Evolutionary conservation across 1,284 basidiomycete genomes (phyloP), one percentile per base, ranked within the genome.

Genomic region (Malassezia arunalokei): DNA sequence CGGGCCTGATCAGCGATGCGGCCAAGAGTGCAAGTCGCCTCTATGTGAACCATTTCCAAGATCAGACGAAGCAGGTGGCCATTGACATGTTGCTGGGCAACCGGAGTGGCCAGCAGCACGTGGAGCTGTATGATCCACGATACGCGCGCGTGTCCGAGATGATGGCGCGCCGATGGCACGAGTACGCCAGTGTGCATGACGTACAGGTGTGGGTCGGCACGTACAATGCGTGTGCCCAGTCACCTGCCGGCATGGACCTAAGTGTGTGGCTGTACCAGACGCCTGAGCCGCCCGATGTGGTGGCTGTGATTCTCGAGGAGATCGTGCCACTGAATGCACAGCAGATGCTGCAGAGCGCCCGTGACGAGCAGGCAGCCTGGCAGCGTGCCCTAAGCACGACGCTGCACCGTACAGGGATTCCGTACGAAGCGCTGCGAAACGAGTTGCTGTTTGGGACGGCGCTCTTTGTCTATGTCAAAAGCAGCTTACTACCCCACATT

Each of bases 1-100:
- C 66, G 8, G 66, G 68, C 6, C 51, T 68, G 8, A 75, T 98
- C 20, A 90, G 88, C 15, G 90, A 99, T 75, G 92, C 92, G 4
- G 94, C 90, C 2, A 98, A 98, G 74, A 92, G 88, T 65, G 68
- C 66, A 3, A 65, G 62, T 11, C 53, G 69, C 53, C 90, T 92
- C 50, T 96, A 96, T 68, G 94, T 96, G 73, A 94, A 92, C 73
- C 96, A 96, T 71, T 96, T 98, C 72, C 87, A 92, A 63, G 94
- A 99, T 74, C 88, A 87, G 73, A 82, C 80, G 40, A 98, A 98
- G 73, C 94, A 99, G 67, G 76, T 81, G 15, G 87, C 91, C 0
- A 96, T 98, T 58, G 94, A 98, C 68, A 85, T 89, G 79, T 85
- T 98, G 62, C 78, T 98, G 59, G 92, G 92, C 6, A 90, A 95